Percentiles rank a stretch among this genome's conserved stretches.
Conservation (phyloP, 2,329 filamentous ascomycete species). For the Cytospora piceicola region DNA sequence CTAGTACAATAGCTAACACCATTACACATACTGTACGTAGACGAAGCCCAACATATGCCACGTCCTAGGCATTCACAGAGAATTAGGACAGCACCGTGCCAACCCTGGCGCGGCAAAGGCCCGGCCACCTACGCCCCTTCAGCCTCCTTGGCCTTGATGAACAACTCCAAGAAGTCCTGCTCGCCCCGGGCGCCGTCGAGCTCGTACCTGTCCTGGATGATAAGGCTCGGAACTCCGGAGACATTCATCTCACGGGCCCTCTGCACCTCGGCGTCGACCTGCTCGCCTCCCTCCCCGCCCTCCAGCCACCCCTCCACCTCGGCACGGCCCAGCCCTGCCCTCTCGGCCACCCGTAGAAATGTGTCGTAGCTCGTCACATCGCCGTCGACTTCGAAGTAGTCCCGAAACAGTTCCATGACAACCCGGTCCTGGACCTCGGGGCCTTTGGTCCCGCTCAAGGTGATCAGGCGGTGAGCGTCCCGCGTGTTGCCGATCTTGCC, state of each 20-base stretch:
- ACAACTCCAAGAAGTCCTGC: slow-evolving; percentile 65
- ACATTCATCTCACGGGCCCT: slow-evolving; percentile 56
- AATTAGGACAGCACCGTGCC: neutral
- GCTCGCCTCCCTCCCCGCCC: slow-evolving; percentile 55
- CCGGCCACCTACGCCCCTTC: neutral
- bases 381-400: slow-evolving; percentile 66
- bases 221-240: slow-evolving; percentile 74
- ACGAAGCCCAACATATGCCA: too few species aligned
- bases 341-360: slow-evolving; percentile 55
- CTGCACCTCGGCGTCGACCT: slow-evolving; percentile 60
- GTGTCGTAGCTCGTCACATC: slow-evolving; percentile 63
- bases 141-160: slow-evolving; percentile 54
- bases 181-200: slow-evolving; percentile 74
- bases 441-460: slow-evolving; percentile 62
- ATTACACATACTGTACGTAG: too few species aligned
- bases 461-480: slow-evolving; percentile 76
- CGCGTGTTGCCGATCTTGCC: slow-evolving; percentile 75
- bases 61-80: too few species aligned
- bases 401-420: slow-evolving; percentile 65
- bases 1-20: too few species aligned
- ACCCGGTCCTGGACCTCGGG: slow-evolving; percentile 60
- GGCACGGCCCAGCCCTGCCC: slow-evolving; percentile 55
- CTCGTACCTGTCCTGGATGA: slow-evolving; percentile 68
- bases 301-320: slow-evolving; percentile 59
- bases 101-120: neutral